phyloP scores from a whole-genome alignment of 345 rosid species.

The Raphanus raphanistrum region DNA sequence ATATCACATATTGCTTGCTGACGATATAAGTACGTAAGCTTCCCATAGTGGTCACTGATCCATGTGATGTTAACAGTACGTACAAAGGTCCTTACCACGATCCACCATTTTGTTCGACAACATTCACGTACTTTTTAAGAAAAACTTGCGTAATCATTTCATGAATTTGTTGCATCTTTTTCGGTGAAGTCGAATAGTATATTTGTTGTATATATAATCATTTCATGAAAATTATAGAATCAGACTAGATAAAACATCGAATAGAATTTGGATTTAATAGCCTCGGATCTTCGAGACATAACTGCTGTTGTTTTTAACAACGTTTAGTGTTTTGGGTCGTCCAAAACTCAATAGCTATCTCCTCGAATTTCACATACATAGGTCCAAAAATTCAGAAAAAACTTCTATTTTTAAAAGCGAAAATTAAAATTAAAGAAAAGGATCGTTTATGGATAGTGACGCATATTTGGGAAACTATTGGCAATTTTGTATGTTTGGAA shows the following conservation, averaged over 20 bases:
- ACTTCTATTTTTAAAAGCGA: neutral
- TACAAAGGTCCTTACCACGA: constrained; percentile 19
- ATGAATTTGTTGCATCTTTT: neutral
- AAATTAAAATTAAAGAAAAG: neutral
- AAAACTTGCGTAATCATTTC: neutral
- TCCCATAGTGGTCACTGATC: constrained; percentile 28
- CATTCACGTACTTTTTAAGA: neutral
- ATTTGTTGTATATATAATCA: neutral
- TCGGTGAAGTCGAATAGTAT: neutral
- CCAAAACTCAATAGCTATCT: neutral
- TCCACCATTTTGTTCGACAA: neutral
- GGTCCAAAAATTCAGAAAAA: neutral
- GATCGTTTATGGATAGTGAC: neutral
- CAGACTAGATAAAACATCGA: neutral
- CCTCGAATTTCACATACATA: neutral
- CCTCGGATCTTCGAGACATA: neutral
- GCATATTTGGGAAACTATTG: neutral
- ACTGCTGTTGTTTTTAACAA: neutral
- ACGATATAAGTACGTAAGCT: neutral
- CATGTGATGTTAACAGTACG: constrained; percentile 20
- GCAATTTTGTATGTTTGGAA: neutral
- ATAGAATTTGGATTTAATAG: neutral
- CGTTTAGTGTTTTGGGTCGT: neutral
- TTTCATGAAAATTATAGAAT: neutral
- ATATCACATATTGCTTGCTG: neutral